A percentile compares a stretch with the other conserved stretches of the same genome.
Evolutionary conservation across 2,329 filamentous ascomycete species (phyloP).

Genomic region (Fusarium longipes): DNA sequence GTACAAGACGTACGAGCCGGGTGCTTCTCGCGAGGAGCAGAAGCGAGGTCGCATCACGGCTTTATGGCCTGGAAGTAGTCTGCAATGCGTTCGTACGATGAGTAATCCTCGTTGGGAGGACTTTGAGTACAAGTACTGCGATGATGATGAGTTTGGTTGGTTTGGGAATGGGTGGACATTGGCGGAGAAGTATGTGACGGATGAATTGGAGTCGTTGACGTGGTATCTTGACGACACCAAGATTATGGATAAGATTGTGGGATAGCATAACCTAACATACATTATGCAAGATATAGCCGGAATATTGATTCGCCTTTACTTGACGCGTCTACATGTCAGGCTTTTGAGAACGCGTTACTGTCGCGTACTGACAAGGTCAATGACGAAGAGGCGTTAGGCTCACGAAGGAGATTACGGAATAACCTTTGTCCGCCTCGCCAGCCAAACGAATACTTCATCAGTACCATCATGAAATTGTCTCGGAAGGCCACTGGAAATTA

Average conservation of each 20-base stretch:
- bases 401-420: no score
- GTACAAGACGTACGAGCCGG: conserved; percentile 18
- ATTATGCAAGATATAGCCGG: not conserved
- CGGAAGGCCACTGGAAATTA: no score
- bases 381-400: no score
- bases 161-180: conserved; percentile 23
- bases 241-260: not conserved
- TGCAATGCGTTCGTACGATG: conserved; percentile 11
- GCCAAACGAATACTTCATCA: no score
- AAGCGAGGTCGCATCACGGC: conserved; percentile 6
- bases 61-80: conserved; percentile 14
- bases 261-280: no score
- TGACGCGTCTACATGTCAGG: no score
- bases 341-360: not conserved
- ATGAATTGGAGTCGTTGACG: conserved; percentile 17
- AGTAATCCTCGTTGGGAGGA: conserved; percentile 20
- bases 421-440: no score
- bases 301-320: no score
- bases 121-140: conserved; percentile 16
- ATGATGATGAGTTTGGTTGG: conserved; percentile 23
- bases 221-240: conserved; percentile 22
- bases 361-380: not conserved
- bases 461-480: no score
- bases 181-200: conserved; percentile 12
- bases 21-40: conserved; percentile 8